Base-by-base conservation (phyloP, 1,284 basidiomycete species). In the Athelia psychrophila region DNA sequence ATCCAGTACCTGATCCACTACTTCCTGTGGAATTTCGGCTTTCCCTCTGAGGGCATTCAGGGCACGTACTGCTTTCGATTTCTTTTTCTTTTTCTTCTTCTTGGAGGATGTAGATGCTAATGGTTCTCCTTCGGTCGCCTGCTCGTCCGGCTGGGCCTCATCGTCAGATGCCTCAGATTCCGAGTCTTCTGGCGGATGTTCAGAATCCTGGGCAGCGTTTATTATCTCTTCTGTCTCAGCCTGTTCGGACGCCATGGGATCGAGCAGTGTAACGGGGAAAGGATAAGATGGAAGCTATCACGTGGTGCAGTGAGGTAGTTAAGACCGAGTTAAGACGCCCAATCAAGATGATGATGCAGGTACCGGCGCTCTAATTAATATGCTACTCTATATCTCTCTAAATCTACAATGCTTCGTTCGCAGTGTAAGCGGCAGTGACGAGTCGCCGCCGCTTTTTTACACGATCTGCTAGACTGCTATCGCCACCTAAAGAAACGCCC, bases 61-160 rank as follows among this genome's bases (percentile, higher is more conserved):
- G 5, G 73, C 72, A 56, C 75, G 84, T n/a, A 76, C 64, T 6
- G 77, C 77, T 59, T 86, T 90, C 3, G 84, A 82, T 63, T 79
- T 81, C 67, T 87, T 88, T 72, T 88, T 91, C 71, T 89, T 83
- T 63, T 79, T 89, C 70, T 87, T 89, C 70, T 84, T 88, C 65
- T 78, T 80, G 47, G 64, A 60, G 25, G 72, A 75, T 9, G 75
- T 70, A n/a, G 77, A 77, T 48, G 70, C 56, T 50, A 56, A 60
- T n/a, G 69, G 60, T 33, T 62, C 49, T 1, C 58, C n/a, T n/a
- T n/a, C 58, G 1, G 56, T 51, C 1, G 54, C 15, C 13, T 47
- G 53, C 35, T 59, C 61, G 25, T 48, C 63, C 36, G 58, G 65
- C 23, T 66, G 65, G 20, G 60, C 64, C 13, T 66, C 65, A 22